Base-by-base conservation (phyloP, 768 basidiomycete genomes). In the Lyophyllum shimeji region DNA sequence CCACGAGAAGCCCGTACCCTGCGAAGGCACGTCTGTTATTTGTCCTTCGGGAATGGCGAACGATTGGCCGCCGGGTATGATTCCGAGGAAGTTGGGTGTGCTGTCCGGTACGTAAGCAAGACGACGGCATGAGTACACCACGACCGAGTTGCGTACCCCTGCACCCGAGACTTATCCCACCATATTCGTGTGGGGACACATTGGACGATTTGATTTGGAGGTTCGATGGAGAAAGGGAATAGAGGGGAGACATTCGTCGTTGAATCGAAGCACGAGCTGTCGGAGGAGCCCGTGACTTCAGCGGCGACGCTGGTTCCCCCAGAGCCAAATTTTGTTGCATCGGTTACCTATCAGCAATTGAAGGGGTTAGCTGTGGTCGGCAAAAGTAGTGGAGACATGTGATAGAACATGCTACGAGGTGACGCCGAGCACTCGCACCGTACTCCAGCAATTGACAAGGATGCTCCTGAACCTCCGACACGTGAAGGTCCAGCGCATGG, bases 21-120 rank as follows among this genome's bases (percentile, higher is more conserved):
- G 65, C 0, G 61, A 54, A 0, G 64, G 24, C 2, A 78, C 68
- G 34, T 75, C 65, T 8, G 86, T 80, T 20, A 87, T 66, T 2
- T 64, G 27, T 12, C 76, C 76, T 59, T 78, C 57, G 1, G 87
- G 86, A 44, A 93, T 80, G 6, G 74, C 62, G 65, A 92, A 90
- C 0, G 89, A 89, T 50, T 89, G 74, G 12, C 90, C 90, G 0
- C 90, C 91, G 1, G 91, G 91, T 29, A 93, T 91, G 42, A 90
- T 75, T 2, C 89, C 89, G 23, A 82, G 74, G 66, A 90, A 89
- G 31, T 67, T 77, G n/a, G 83, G 78, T 0, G 65, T 81, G 15
- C 88, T 88, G 56, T n/a, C n/a, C n/a, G n/a, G n/a, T 43, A 20
- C 23, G 33, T 27, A 33, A 6, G 40, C 51, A 46, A 58, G 31